Base-by-base conservation (phyloP, 1,284 basidiomycete genomes). In the Ustilago loliicola region DNA sequence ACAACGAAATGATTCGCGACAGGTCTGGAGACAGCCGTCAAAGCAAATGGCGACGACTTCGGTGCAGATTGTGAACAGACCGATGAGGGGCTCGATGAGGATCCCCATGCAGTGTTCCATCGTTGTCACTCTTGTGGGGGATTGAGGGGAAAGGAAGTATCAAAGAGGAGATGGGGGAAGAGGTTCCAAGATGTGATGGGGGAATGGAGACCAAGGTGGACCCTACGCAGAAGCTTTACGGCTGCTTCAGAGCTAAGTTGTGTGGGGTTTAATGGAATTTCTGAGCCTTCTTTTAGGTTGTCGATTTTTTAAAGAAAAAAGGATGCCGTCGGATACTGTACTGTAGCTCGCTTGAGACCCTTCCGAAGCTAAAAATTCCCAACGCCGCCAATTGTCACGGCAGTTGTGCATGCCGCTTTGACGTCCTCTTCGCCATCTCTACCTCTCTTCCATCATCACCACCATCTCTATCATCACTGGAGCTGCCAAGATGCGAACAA, bases 21-120 rank as follows among this genome's bases (percentile, higher is more conserved):
- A 73, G 29, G 71, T 73, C 19, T 73, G 71, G 13, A 73, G 71
- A 45, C 71, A 73, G 9, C 71, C 71, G 47, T 73, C 71, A 40
- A 73, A 36, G 47, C 61, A 73, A 50, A 73, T 73, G 57, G 57
- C 71, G 25, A 53, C 58, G 7, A 73, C 71, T 23, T 73, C 71
- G 61, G 71, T 68, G 51, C 71, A 67, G 38, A 68, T 32, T 23
- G 61, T 61, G 42, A 64, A 58, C 13, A 73, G 53, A 1, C 65
- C 71, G 34, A 73, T 21, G 40, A 73, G 40, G 0, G 66, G 66
- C 36, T 73, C 71, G 53, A 73, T 48, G 21, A 73, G 52, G 51
- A 61, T 45, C 3, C 32, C 71, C 13, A 73, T 42, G 50, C 61
- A 67, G 50, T 73, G 71, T 21, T 73, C 65, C 71, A 73, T 73